Conservation (phyloP, 441 rosid species). For the Macaranga tanarius region DNA sequence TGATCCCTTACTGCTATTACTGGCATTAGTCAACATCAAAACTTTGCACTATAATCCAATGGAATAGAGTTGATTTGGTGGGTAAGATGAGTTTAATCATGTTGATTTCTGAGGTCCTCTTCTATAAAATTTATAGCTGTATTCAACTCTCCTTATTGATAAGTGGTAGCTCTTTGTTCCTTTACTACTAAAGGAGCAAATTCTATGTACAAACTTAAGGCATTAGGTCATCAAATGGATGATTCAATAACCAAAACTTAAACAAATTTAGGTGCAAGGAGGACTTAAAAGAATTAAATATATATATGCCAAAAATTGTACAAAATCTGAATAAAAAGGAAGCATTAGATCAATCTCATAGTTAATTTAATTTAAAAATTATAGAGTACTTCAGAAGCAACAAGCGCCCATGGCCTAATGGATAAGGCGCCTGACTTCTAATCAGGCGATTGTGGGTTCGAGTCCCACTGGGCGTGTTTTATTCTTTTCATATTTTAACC, state of each 20-base stretch:
- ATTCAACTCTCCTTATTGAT: not conserved
- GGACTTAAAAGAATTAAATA: no score
- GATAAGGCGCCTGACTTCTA: constrained; percentile 26
- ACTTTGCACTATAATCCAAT: constrained; percentile 6
- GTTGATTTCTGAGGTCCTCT: not conserved
- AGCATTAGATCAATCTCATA: no score
- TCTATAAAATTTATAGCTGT: constrained; percentile 13
- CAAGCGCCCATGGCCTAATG: constrained; percentile 31
- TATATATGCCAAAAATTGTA: no score
- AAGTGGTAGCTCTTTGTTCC: no score
- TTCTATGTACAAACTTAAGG: no score
- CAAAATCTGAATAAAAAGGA: no score
- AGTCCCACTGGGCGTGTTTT: constrained; percentile 30
- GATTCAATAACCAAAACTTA: no score
- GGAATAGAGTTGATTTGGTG: constrained; percentile 17
- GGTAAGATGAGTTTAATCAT: constrained; percentile 19
- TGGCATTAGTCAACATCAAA: not conserved
- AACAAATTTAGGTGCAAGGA: no score
- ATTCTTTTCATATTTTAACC: rapidly evolving
- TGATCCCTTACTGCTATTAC: not conserved
- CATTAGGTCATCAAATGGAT: no score
- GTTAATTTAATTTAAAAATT: no score
- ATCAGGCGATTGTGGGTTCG: constrained; percentile 28
- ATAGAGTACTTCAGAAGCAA: no score
- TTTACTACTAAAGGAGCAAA: no score